Evolutionary conservation across 371 early-diverging fungal species (phyloP).

Genomic region (Mucor plumbeus): DNA sequence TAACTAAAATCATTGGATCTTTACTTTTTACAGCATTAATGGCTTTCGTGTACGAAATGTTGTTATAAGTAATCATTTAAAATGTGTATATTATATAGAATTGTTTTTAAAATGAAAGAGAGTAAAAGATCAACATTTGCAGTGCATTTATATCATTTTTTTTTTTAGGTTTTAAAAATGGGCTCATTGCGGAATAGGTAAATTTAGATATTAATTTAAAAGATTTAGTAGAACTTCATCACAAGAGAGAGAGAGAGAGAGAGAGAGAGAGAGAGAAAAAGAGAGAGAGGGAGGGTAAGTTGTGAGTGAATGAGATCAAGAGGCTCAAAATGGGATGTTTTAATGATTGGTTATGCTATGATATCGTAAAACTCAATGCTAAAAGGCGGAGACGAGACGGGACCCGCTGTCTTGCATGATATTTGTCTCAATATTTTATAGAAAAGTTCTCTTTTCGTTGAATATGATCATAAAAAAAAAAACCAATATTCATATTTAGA

Average conservation of each 20-base stretch:
- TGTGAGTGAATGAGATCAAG: no score
- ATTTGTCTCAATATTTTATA: background rate
- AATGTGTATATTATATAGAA: background rate
- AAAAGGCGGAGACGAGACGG: background rate
- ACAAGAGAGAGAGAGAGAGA: no score
- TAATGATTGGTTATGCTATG: background rate
- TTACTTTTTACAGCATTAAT: conserved; percentile 1
- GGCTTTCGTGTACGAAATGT: background rate
- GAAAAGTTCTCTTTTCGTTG: no score
- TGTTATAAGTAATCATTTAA: background rate
- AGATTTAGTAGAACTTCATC: background rate
- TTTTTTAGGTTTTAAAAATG: background rate
- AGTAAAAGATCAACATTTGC: background rate
- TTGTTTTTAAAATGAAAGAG: background rate
- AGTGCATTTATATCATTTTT: background rate
- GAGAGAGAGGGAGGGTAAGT: no score
- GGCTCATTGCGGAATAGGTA: background rate
- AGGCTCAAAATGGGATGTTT: background rate
- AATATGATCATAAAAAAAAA: no score
- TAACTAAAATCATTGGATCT: conserved; percentile 67
- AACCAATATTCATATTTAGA: no score
- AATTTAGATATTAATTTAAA: background rate
- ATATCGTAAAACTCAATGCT: background rate
- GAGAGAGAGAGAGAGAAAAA: no score
- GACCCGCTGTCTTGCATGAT: background rate